Percentiles rank a stretch among this genome's conserved stretches.
Evolutionary conservation across 73 alveolate genomes (phyloP).

Genomic region (Tetrahymena thermophila): DNA sequence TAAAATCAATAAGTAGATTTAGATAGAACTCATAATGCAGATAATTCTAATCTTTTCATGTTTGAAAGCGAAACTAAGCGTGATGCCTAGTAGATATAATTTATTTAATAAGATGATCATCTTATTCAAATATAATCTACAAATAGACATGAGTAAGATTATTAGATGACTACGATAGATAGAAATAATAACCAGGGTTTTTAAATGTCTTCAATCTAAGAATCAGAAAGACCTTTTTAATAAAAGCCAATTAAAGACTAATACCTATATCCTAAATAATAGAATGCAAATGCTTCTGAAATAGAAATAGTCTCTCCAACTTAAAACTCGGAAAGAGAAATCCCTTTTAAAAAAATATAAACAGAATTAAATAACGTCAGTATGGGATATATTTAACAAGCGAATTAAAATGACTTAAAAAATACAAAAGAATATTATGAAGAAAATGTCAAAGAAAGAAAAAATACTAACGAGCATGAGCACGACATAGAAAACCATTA

Average conservation of each 20-base stretch:
- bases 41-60: neutral
- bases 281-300: neutral
- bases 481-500: neutral
- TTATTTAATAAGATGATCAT: neutral
- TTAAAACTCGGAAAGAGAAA: neutral
- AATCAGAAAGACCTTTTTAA: neutral
- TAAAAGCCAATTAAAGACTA: neutral
- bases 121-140: neutral
- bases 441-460: neutral
- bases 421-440: neutral
- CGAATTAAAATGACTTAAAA: neutral
- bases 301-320: neutral
- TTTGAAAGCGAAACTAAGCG: neutral
- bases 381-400: neutral
- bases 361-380: neutral
- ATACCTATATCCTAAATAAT: neutral
- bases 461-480: neutral
- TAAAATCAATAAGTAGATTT: neutral
- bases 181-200: neutral
- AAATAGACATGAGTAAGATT: neutral
- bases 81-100: neutral
- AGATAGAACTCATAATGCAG: neutral
- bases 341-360: neutral
- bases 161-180: neutral
- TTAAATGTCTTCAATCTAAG: neutral